Evolutionary conservation across 495 filamentous ascomycete species (phyloP).

Genomic region (Xylaria bambusicola): DNA sequence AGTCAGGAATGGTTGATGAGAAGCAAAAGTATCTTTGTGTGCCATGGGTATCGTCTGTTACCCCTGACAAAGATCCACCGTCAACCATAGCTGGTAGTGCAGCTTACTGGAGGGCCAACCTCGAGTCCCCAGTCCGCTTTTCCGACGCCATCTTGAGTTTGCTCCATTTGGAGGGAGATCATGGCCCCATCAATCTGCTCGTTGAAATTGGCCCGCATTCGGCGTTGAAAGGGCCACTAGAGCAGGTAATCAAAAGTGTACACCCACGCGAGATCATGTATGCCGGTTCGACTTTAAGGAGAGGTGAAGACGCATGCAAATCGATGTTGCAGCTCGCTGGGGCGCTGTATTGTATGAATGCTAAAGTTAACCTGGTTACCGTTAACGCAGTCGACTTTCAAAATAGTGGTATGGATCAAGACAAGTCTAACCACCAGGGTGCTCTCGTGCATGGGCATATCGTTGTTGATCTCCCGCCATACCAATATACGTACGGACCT

Average conservation of each 20-base stretch:
- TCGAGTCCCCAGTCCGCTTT: constrained; percentile 52
- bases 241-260: constrained; percentile 42
- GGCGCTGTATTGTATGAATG: constrained; percentile 34
- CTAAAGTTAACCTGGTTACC: constrained; percentile 27
- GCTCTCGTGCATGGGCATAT: too few relatives aligned
- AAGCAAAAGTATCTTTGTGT: too few relatives aligned
- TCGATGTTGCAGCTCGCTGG: constrained; percentile 38
- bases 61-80: not conserved
- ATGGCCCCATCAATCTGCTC: constrained; percentile 48
- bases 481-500: constrained; percentile 43
- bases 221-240: constrained; percentile 58
- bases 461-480: constrained; percentile 28
- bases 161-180: constrained; percentile 20
- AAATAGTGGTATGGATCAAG: too few relatives aligned
- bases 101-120: constrained; percentile 51
- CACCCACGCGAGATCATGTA: constrained; percentile 26
- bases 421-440: constrained; percentile 22
- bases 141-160: constrained; percentile 26
- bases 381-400: constrained; percentile 20
- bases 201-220: constrained; percentile 68
- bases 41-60: too few relatives aligned
- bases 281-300: constrained; percentile 30
- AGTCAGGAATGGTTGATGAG: too few relatives aligned
- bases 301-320: constrained; percentile 33
- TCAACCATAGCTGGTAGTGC: constrained; percentile 12